phyloP scores from a whole-genome alignment of 2,329 filamentous ascomycete genomes.

The Cordyceps farinosa region DNA sequence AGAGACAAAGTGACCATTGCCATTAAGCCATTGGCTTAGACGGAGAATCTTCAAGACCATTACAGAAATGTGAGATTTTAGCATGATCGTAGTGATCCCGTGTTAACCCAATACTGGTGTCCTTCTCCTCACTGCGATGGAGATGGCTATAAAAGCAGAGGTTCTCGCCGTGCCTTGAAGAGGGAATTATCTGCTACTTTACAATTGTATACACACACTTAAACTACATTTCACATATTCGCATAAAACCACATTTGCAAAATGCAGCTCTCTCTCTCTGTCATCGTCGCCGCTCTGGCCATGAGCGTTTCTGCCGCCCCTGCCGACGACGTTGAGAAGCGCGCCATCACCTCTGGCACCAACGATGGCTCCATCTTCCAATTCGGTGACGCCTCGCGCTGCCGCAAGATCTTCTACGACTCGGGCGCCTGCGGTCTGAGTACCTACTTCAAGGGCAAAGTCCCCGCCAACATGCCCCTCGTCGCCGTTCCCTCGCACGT shows the following conservation, averaged over 20 bases:
- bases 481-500: conserved; percentile 13
- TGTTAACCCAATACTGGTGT: not conserved
- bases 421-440: conserved; percentile 17
- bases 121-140: not conserved
- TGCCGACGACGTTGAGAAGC: not conserved
- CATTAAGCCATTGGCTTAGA: not conserved
- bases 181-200: not conserved
- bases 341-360: conserved; percentile 12
- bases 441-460: conserved; percentile 17
- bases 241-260: not conserved
- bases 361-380: conserved; percentile 18
- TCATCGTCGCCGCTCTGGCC: conserved; percentile 2
- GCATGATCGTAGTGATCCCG: not conserved
- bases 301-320: not conserved
- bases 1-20: not conserved
- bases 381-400: conserved; percentile 13
- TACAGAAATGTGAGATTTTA: not conserved
- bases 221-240: not conserved
- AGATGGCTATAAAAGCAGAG: not conserved
- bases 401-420: conserved; percentile 14
- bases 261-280: conserved; percentile 9
- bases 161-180: not conserved
- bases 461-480: conserved; percentile 10
- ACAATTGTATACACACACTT: not conserved
- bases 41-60: not conserved